A percentile compares a stretch with the other conserved stretches of the same genome.
These are phyloP conservation scores for Globisporangium splendens DNA, from an alignment of 352 stramenopile species.

Conservation along the genomic window DNA sequence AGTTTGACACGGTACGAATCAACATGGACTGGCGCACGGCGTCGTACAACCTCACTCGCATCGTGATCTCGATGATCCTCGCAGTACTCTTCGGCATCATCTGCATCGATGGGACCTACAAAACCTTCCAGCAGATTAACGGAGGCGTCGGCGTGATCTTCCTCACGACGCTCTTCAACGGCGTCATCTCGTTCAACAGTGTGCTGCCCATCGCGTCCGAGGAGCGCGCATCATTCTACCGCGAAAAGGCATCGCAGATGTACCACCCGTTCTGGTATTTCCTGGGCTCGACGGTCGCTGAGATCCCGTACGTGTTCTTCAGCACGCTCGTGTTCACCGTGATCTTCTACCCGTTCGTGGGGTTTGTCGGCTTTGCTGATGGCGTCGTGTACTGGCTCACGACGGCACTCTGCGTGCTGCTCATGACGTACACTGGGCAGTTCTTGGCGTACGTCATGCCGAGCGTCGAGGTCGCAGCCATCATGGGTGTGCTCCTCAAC, in stretches of 20 bases:
- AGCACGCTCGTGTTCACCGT: conserved; percentile 21
- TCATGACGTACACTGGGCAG: conserved; percentile 24
- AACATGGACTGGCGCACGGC: conserved; percentile 43
- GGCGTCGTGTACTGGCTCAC: conserved; percentile 17
- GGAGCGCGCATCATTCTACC: conserved; percentile 84
- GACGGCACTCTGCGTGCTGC: conserved; percentile 14
- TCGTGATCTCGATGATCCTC: conserved; percentile 46
- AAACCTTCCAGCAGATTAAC: conserved; percentile 17
- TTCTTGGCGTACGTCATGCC: conserved; percentile 18
- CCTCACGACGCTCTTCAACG: conserved; percentile 56
- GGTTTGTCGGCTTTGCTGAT: conserved; percentile 15
- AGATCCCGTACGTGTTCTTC: conserved; percentile 33
- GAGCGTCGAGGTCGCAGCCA: conserved; percentile 18
- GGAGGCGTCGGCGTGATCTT: conserved; percentile 61
- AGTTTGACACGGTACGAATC: conserved; percentile 11
- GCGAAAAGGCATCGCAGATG: conserved; percentile 70
- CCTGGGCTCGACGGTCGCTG: conserved; percentile 29
- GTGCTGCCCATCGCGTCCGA: conserved; percentile 55
- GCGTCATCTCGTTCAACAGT: conserved; percentile 51
- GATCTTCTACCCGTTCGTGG: conserved; percentile 23
- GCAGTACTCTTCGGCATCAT: conserved; percentile 59
- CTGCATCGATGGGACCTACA: conserved; percentile 27
- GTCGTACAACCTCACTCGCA: conserved; percentile 56
- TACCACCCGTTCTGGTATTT: conserved; percentile 59
- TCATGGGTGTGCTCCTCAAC: conserved; percentile 24